These are phyloP conservation scores for Citrus cavaleriei DNA, from an alignment of 345 rosid species.

Conservation along the genomic window DNA sequence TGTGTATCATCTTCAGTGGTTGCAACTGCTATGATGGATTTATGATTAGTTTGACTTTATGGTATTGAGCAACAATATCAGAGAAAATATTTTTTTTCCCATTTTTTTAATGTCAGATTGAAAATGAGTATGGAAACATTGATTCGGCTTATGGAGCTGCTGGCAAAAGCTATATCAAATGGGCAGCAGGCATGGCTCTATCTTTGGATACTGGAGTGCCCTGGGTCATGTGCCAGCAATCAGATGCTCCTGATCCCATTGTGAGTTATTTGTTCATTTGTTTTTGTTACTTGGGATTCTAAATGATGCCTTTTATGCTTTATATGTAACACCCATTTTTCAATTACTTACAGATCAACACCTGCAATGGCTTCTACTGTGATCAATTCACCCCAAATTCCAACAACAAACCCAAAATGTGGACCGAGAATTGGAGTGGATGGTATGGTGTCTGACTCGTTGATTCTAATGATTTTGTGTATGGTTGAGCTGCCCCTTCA, in stretches of 20 bases:
- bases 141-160: slow-evolving; percentile 65
- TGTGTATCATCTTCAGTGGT: neutral
- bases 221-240: slow-evolving; percentile 98
- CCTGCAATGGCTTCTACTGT: slow-evolving; percentile 96
- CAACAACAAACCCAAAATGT: slow-evolving; percentile 76
- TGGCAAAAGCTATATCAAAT: slow-evolving; percentile 67
- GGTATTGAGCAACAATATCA: neutral
- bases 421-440: slow-evolving; percentile 99
- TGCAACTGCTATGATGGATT: neutral
- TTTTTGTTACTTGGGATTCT: neutral
- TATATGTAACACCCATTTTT: neutral
- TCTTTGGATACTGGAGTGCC: slow-evolving; percentile 91
- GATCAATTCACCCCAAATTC: slow-evolving; percentile 97
- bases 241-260: slow-evolving; percentile 89
- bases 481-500: slow-evolving; percentile 8
- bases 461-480: neutral
- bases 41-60: slow-evolving; percentile 11
- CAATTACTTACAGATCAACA: slow-evolving; percentile 61
- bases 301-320: neutral
- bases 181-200: slow-evolving; percentile 93
- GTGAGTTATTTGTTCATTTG: slow-evolving; percentile 37
- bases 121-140: slow-evolving; percentile 92
- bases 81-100: neutral
- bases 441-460: slow-evolving; percentile 47
- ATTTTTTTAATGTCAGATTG: slow-evolving; percentile 55